Evolutionary conservation across 78 protist species (phyloP).

Genomic region (Dictyostelium firmibasis): DNA sequence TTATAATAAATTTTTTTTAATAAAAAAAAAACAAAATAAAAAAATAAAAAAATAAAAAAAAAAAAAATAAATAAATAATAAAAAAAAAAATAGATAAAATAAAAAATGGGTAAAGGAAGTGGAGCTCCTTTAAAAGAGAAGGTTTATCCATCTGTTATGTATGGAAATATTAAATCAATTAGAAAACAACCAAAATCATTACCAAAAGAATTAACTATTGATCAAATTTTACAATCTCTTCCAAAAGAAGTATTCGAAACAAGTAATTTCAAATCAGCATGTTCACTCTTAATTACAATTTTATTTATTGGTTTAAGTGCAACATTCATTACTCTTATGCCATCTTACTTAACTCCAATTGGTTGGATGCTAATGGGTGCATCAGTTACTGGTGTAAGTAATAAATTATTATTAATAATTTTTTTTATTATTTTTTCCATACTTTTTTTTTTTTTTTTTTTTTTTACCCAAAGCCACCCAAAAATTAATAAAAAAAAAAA

Average conservation of each 20-base stretch:
- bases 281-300: slow-evolving; percentile 32
- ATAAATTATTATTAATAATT: not conserved
- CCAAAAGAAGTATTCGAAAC: slow-evolving; percentile 77
- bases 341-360: slow-evolving; percentile 57
- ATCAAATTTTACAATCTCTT: slow-evolving; percentile 32
- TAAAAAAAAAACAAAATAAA: not conserved
- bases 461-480: not conserved
- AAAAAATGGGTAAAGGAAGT: slow-evolving; percentile 58
- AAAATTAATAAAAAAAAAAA: too few relatives aligned
- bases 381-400: slow-evolving; percentile 75
- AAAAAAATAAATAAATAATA: not conserved
- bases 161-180: slow-evolving; percentile 33
- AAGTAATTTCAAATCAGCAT: slow-evolving; percentile 21
- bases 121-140: slow-evolving; percentile 13
- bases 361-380: slow-evolving; percentile 78
- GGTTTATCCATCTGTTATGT: slow-evolving; percentile 44
- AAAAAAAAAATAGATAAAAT: not conserved
- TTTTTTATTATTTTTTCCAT: not conserved
- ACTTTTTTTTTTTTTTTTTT: not conserved
- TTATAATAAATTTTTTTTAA: not conserved
- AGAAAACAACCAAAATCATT: slow-evolving; percentile 49
- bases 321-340: slow-evolving; percentile 7
- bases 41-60: not conserved
- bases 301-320: slow-evolving; percentile 25
- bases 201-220: slow-evolving; percentile 30